Conservation (phyloP, 352 stramenopile genomes). For the Phytophthora agathidicida region DNA sequence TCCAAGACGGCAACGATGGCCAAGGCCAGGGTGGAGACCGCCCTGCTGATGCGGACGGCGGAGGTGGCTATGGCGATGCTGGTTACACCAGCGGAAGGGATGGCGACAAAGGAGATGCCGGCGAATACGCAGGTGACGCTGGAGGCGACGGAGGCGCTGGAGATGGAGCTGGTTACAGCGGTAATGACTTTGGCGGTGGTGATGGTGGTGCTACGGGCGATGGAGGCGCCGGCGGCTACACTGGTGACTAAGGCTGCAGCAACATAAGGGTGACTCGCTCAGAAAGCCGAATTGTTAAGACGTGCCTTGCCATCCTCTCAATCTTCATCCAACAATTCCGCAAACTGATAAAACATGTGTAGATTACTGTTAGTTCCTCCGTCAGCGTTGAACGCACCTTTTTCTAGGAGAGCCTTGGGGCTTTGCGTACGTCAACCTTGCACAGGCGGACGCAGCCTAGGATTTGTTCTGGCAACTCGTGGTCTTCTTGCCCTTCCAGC, state of each 20-base stretch:
- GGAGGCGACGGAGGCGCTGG: no score
- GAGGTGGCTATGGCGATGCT: neutral
- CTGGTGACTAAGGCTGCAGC: no score
- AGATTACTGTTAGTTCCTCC: conserved; percentile 1
- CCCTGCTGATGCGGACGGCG: neutral
- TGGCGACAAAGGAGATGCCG: neutral
- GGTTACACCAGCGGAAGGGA: neutral
- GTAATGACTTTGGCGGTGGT: no score
- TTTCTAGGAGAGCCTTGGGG: conserved; percentile 44
- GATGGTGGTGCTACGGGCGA: neutral
- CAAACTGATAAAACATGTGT: neutral
- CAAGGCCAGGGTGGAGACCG: neutral
- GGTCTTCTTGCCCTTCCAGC: conserved; percentile 78
- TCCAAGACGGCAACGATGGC: neutral
- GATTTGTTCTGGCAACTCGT: conserved; percentile 80
- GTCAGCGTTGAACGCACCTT: no score
- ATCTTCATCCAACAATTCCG: no score
- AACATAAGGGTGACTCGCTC: no score
- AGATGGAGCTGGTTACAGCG: no score
- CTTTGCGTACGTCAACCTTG: conserved; percentile 72
- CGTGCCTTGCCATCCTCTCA: no score
- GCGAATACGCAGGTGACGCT: neutral
- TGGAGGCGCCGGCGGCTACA: neutral
- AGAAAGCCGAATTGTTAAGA: no score
- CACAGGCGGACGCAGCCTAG: conserved; percentile 76